Evolutionary conservation across 2,329 filamentous ascomycete species (phyloP), one percentile per base, ranked within the genome.

Genomic region (Aspergillus pseudoglaucus): DNA sequence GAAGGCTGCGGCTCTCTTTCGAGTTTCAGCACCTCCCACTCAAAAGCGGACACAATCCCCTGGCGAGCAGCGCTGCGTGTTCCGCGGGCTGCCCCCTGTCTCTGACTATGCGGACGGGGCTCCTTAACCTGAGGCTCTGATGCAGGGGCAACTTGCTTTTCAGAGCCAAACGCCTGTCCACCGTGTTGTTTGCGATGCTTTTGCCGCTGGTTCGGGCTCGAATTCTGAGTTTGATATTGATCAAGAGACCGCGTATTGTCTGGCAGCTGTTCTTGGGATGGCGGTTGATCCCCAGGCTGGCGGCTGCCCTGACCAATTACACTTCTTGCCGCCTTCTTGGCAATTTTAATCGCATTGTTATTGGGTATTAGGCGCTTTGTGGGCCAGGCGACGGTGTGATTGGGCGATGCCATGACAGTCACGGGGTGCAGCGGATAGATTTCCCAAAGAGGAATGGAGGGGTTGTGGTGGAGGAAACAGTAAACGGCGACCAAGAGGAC

Each of bases 11-110:
- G 25, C 37, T 9, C 7, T 6, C 49, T 59, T 45, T 58, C 47
- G 30, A 62, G 49, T 10, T 52, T 45, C 46, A 62, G 48, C 22
- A 56, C 61, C 45, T 62, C 61, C 62, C 60, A 64, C 44, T 57
- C 53, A 46, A 58, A 59, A 23, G 54, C 53, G 43, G 55, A 53
- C 40, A 57, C 48, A 22, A 61, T 35, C 39, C 58, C 51, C 42
- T 51, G 47, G 22, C 42, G 33, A 7, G 51, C 48, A 20, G 15
- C 17, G 47, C 59, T 59, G 48, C 57, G 55, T 35, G 59, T 63
- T 27, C 59, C 56, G 44, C 59, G 55, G 43, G 57, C 57, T 32
- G 57, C 54, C 22, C 57, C 59, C 33, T 51, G 45, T 32, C 56
- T 53, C 30, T 53, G 52, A 38, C 39, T 30, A 50, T 56, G 53